Evolutionary conservation across 2,329 filamentous ascomycete species (phyloP).

Genomic region (Alternaria ethzedia): DNA sequence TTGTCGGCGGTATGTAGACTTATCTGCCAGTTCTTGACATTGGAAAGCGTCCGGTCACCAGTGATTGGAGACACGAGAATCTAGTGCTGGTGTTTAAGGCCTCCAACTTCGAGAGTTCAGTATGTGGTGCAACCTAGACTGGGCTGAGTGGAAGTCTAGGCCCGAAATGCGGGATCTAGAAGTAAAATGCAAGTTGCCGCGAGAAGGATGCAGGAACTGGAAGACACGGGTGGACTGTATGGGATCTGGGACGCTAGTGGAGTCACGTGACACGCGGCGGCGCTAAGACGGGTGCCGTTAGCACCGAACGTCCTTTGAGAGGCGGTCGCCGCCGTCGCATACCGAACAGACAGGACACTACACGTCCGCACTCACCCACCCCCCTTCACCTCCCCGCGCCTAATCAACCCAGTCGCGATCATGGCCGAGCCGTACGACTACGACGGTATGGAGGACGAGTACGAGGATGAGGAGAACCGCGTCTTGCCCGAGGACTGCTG

Average conservation of each 20-base stretch:
- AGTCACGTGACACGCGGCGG: neutral
- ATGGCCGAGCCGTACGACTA: slow-evolving; percentile 55
- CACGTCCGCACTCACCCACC: slow-evolving; percentile 17
- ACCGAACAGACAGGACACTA: slow-evolving; percentile 22
- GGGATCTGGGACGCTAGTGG: neutral
- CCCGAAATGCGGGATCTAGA: neutral
- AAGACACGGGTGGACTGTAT: neutral
- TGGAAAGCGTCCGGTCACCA: neutral
- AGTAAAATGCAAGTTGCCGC: neutral
- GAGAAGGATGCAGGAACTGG: neutral
- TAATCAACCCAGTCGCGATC: slow-evolving; percentile 20
- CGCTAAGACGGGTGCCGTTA: slow-evolving; percentile 5
- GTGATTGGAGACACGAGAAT: neutral
- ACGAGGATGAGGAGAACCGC: slow-evolving; percentile 68
- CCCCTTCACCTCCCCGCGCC: slow-evolving; percentile 2
- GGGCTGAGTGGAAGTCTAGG: neutral
- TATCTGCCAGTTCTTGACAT: neutral
- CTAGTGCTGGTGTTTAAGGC: neutral
- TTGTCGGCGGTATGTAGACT: neutral
- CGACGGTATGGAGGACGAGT: slow-evolving; percentile 52
- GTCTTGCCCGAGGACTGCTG: slow-evolving; percentile 97
- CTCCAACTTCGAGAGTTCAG: neutral
- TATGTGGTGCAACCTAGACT: fast-evolving
- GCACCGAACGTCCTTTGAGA: slow-evolving; percentile 25
- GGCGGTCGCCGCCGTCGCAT: slow-evolving; percentile 33